A percentile compares a stretch with the other conserved stretches of the same genome.
Conservation (phyloP, 2,329 filamentous ascomycete genomes). For the Stagonosporopsis vannaccii region DNA sequence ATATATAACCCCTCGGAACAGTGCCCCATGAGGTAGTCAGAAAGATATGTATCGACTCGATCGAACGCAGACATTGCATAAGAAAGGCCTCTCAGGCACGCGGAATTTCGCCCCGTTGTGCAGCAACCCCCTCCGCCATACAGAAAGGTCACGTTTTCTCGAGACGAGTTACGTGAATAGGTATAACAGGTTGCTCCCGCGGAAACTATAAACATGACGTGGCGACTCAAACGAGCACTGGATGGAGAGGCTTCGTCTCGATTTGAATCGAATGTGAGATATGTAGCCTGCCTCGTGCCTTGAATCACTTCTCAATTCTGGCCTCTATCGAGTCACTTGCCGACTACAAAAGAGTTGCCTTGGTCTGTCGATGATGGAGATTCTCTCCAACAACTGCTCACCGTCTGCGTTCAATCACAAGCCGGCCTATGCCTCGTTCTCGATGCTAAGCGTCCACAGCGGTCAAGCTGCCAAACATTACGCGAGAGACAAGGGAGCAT, state of each 20-base stretch:
- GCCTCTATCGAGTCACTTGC: background rate
- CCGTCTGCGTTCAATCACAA: background rate
- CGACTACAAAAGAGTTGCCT: background rate
- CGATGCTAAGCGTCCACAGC: background rate
- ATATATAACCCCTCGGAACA: background rate
- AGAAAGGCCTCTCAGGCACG: background rate
- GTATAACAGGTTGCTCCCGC: background rate
- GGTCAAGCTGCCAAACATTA: background rate
- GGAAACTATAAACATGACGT: background rate
- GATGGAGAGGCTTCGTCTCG: background rate
- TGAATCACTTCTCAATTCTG: no score
- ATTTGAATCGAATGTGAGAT: background rate
- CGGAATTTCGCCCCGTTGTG: slow-evolving; percentile 2
- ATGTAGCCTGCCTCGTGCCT: no score
- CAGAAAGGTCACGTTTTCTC: slow-evolving; percentile 6
- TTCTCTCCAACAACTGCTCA: background rate
- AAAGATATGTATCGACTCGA: background rate
- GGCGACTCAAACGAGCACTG: background rate
- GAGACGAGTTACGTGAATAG: slow-evolving; percentile 14
- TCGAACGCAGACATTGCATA: background rate
- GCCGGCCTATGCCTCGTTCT: background rate
- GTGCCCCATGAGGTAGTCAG: background rate
- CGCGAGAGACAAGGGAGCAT: background rate
- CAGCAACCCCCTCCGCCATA: background rate
- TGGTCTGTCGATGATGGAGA: background rate